A percentile compares a stretch with the other conserved stretches of the same genome.
Conservation (phyloP, 805 yeast species). For the Candida germanica region DNA sequence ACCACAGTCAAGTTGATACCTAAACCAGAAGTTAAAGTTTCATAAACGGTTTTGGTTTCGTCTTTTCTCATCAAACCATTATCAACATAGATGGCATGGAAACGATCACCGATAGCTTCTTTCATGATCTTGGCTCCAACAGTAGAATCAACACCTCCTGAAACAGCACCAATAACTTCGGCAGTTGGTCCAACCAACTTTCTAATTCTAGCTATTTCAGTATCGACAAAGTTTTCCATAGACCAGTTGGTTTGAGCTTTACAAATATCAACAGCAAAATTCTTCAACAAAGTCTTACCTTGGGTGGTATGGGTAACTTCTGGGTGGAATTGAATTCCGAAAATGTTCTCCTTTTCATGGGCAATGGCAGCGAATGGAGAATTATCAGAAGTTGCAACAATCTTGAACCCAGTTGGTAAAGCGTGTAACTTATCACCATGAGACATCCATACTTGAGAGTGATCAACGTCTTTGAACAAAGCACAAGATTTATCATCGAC, state of each 20-base stretch:
- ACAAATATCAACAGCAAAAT: conserved; percentile 92
- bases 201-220: conserved; percentile 92
- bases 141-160: conserved; percentile 99
- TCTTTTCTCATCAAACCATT: conserved; percentile 96
- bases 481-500: conserved; percentile 67
- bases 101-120: conserved; percentile 97
- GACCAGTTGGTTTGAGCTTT: conserved; percentile 89
- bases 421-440: conserved; percentile 95
- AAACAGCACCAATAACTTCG: conserved; percentile 98
- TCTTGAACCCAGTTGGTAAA: conserved; percentile 83
- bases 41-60: conserved; percentile 86
- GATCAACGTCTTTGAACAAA: conserved; percentile 83
- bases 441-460: conserved; percentile 99
- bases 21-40: conserved; percentile 86
- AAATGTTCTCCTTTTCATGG: conserved; percentile 68
- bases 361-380: conserved; percentile 95
- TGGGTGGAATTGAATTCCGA: conserved; percentile 98
- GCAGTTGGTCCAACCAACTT: conserved; percentile 94
- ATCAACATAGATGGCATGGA: conserved; percentile 97
- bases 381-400: conserved; percentile 88
- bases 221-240: conserved; percentile 95
- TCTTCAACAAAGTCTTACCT: conserved; percentile 83
- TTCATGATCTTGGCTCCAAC: conserved; percentile 98
- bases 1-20: conserved; percentile 94
- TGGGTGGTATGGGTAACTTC: conserved; percentile 95